Evolutionary conservation across 257 asterid species (phyloP).

Genomic region (Orobanche coerulescens): DNA sequence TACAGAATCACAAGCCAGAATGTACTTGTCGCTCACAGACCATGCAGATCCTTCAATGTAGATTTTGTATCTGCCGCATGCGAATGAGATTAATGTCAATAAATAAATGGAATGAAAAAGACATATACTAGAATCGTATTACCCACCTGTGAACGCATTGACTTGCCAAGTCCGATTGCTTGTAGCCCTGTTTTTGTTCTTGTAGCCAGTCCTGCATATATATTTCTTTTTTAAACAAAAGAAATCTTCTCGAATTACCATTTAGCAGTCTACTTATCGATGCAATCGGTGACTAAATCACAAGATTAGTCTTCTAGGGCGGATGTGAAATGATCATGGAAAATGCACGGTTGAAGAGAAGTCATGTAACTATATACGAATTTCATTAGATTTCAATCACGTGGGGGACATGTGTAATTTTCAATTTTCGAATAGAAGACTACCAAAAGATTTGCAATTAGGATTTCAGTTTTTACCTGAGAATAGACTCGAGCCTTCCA

Average conservation of each 20-base stretch:
- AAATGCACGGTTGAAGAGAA: no score
- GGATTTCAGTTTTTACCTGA: slow-evolving; percentile 39
- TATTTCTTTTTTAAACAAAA: not conserved
- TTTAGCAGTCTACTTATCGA: not conserved
- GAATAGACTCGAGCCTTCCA: slow-evolving; percentile 73
- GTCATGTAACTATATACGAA: no score
- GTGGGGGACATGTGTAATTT: no score
- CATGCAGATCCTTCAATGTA: slow-evolving; percentile 88
- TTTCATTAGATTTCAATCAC: no score
- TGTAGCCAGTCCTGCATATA: slow-evolving; percentile 50
- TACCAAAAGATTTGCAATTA: not conserved
- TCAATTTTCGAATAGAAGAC: no score
- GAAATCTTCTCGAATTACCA: not conserved
- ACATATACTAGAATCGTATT: not conserved
- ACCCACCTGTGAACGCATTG: slow-evolving; percentile 71
- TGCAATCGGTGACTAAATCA: no score
- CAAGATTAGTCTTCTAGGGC: no score
- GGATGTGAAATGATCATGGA: no score
- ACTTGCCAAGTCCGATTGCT: slow-evolving; percentile 63
- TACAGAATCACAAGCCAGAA: slow-evolving; percentile 75
- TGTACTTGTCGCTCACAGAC: slow-evolving; percentile 97
- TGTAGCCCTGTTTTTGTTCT: slow-evolving; percentile 55
- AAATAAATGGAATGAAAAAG: not conserved
- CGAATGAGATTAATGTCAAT: not conserved
- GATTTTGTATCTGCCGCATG: slow-evolving; percentile 54